Evolutionary conservation across 768 basidiomycete genomes (phyloP).

Genomic region (Symmetrospora coprosmae): DNA sequence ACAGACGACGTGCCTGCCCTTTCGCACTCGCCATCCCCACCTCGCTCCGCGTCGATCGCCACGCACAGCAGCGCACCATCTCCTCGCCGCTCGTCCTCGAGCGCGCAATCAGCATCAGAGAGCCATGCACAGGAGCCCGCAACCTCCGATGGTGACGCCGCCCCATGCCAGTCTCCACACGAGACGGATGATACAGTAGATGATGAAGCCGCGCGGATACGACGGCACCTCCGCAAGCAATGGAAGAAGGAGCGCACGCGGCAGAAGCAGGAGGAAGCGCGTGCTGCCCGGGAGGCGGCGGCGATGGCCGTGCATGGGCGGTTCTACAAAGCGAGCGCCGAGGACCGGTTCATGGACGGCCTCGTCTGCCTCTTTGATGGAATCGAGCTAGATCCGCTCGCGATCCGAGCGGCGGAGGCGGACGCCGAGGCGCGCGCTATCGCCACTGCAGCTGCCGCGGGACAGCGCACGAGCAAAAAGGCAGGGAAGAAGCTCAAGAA

Average conservation of each 20-base stretch:
- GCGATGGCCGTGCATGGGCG: too few species aligned
- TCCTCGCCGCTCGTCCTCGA: neutral
- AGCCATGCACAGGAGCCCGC: neutral
- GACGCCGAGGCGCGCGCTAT: too few species aligned
- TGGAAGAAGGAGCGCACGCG: slow-evolving; percentile 4
- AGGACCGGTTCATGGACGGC: too few species aligned
- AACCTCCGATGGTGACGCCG: neutral
- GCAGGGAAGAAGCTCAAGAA: too few species aligned
- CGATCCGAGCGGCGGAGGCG: too few species aligned
- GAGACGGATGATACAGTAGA: neutral
- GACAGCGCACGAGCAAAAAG: too few species aligned
- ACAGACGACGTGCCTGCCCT: neutral
- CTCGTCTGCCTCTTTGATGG: too few species aligned
- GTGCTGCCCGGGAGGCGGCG: too few species aligned
- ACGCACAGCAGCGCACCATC: neutral
- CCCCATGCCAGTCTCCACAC: neutral
- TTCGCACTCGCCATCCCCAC: neutral
- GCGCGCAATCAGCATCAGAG: neutral
- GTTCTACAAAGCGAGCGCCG: too few species aligned
- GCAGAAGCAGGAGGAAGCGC: too few species aligned
- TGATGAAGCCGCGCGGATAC: neutral
- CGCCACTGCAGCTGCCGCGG: too few species aligned
- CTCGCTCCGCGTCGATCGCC: neutral
- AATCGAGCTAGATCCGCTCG: too few species aligned
- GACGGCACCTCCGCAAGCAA: neutral